Evolutionary conservation across 805 yeast species (phyloP).

Genomic region (Blastobotrys chiropterorum): DNA sequence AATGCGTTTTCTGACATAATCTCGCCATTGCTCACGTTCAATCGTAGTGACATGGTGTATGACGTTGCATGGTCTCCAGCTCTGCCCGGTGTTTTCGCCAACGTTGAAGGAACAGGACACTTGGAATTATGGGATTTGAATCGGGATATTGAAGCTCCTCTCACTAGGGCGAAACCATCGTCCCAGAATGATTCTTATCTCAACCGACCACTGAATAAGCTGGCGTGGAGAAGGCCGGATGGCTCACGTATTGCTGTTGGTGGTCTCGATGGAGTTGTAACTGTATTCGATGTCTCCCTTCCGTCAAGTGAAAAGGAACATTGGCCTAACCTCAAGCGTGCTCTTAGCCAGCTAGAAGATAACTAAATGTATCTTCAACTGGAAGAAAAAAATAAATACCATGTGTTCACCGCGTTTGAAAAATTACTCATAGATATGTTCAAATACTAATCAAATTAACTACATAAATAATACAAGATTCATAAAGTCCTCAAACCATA

Average conservation of each 20-base stretch:
- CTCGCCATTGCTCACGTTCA: conserved; percentile 22
- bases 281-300: conserved; percentile 25
- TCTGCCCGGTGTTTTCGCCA: conserved; percentile 30
- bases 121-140: conserved; percentile 36
- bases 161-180: conserved; percentile 19
- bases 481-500: neutral
- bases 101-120: conserved; percentile 30
- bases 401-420: too few relatives aligned
- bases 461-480: neutral
- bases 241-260: conserved; percentile 28
- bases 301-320: conserved; percentile 12
- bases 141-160: conserved; percentile 27
- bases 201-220: conserved; percentile 24
- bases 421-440: neutral
- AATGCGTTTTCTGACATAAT: conserved; percentile 1
- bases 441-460: conserved; percentile 1
- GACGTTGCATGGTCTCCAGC: conserved; percentile 36
- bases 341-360: conserved; percentile 2
- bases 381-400: neutral
- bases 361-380: neutral
- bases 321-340: conserved; percentile 11
- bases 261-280: conserved; percentile 29
- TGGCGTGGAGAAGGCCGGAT: conserved; percentile 27
- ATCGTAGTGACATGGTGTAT: conserved; percentile 28
- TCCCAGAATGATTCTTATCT: neutral